Conservation (phyloP, 305 asterid genomes). For the Fraxinus ornus region DNA sequence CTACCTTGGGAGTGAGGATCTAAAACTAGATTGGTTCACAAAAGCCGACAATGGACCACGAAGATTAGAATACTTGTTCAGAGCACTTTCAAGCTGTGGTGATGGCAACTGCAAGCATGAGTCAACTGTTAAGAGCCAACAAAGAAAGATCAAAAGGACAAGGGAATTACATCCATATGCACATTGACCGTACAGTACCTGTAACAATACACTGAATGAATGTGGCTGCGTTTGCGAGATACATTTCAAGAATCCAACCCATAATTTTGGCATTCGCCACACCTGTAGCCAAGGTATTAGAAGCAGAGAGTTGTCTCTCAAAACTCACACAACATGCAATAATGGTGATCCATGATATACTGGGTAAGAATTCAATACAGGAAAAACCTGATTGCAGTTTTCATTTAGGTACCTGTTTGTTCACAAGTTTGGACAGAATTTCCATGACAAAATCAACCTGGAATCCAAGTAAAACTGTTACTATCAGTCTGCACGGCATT, state of each 20-base stretch:
- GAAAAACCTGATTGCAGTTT: conserved; percentile 7
- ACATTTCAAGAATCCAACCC: conserved; percentile 95
- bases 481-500: neutral
- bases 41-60: conserved; percentile 75
- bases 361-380: neutral
- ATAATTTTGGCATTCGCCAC: conserved; percentile 93
- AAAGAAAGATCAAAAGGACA: conserved; percentile 12
- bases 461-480: conserved; percentile 29
- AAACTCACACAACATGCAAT: neutral
- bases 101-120: conserved; percentile 81
- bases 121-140: conserved; percentile 10
- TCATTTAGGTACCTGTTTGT: conserved; percentile 64
- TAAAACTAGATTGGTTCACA: conserved; percentile 54
- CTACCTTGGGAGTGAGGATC: conserved; percentile 77
- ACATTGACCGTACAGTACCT: conserved; percentile 47
- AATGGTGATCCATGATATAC: conserved; percentile 8
- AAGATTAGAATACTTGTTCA: conserved; percentile 75
- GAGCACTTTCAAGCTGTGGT: conserved; percentile 82
- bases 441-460: conserved; percentile 96
- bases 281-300: conserved; percentile 48
- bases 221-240: conserved; percentile 94
- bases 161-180: conserved; percentile 8
- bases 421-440: conserved; percentile 82
- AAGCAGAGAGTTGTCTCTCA: neutral
- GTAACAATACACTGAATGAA: conserved; percentile 80